These are phyloP conservation scores for Coleophoma crateriformis DNA, from an alignment of 2,329 filamentous ascomycete species.

Conservation along the genomic window DNA sequence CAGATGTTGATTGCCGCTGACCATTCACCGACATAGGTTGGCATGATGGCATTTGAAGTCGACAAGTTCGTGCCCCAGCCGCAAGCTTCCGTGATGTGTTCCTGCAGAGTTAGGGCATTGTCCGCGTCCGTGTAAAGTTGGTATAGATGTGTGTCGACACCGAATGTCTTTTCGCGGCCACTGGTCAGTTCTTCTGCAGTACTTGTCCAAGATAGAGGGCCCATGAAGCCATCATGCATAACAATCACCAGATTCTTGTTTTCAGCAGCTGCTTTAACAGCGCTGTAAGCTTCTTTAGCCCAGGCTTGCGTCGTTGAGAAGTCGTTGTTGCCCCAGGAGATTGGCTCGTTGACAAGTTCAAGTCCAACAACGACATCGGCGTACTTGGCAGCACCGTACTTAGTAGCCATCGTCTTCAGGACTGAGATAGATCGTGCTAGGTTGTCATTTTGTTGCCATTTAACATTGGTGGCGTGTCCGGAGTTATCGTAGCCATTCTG, in stretches of 20 bases:
- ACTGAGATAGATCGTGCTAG: constrained; percentile 28
- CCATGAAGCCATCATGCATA: constrained; percentile 33
- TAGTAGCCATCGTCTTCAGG: constrained; percentile 31
- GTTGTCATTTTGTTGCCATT: constrained; percentile 34
- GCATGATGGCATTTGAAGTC: constrained; percentile 21
- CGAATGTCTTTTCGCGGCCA: constrained; percentile 24
- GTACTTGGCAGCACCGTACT: constrained; percentile 32
- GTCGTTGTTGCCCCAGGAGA: constrained; percentile 28
- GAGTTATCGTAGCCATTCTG: constrained; percentile 59
- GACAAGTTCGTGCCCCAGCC: constrained; percentile 26
- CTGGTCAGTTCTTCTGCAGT: constrained; percentile 13
- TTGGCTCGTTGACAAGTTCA: constrained; percentile 35
- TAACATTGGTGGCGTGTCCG: constrained; percentile 37
- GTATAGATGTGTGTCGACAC: constrained; percentile 34
- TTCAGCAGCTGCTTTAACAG: constrained; percentile 22
- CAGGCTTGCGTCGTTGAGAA: constrained; percentile 28
- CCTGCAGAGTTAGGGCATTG: constrained; percentile 26
- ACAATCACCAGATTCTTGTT: constrained; percentile 30
- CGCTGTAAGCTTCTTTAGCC: constrained; percentile 27
- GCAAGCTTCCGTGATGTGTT: constrained; percentile 35
- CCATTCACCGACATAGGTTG: constrained; percentile 35
- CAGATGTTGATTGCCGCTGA: constrained; percentile 32
- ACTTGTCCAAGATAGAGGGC: constrained; percentile 26
- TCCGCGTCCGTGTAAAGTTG: constrained; percentile 30
- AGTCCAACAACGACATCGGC: constrained; percentile 33